Conservation (phyloP, 257 asterid genomes). For the Plectranthus barbatus region DNA sequence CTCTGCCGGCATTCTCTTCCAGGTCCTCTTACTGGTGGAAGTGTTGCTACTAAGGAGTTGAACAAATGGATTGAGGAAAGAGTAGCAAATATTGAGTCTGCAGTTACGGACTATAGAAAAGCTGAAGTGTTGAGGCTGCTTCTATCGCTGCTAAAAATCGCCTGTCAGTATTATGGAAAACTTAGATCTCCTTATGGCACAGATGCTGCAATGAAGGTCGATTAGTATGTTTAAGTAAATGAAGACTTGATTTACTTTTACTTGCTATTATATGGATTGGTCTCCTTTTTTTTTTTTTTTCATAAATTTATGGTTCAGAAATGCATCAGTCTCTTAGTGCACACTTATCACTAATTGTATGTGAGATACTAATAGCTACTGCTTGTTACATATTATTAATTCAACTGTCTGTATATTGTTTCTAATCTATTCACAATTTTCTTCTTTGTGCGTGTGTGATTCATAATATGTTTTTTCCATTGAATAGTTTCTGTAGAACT, state of each 20-base stretch:
- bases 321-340: neutral
- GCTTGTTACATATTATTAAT: neutral
- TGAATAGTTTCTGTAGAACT: neutral
- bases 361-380: constrained; percentile 1
- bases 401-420: neutral
- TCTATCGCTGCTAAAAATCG: constrained; percentile 70
- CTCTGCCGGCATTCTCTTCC: constrained; percentile 65
- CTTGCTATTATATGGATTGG: neutral
- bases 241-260: neutral
- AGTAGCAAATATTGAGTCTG: constrained; percentile 39
- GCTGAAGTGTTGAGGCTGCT: constrained; percentile 67
- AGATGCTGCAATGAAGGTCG: constrained; percentile 61
- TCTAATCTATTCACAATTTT: too few relatives aligned
- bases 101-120: constrained; percentile 42
- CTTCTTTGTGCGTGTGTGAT: neutral
- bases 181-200: constrained; percentile 87
- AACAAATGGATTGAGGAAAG: constrained; percentile 93
- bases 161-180: constrained; percentile 81
- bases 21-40: constrained; percentile 92
- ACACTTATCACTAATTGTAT: neutral
- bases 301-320: constrained; percentile 1
- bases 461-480: too few relatives aligned
- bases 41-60: constrained; percentile 63
- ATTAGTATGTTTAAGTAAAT: neutral
- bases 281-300: neutral